Evolutionary conservation across 306 rosid species (phyloP), one percentile per base, ranked within the genome.

Genomic region (Fragaria iinumae): DNA sequence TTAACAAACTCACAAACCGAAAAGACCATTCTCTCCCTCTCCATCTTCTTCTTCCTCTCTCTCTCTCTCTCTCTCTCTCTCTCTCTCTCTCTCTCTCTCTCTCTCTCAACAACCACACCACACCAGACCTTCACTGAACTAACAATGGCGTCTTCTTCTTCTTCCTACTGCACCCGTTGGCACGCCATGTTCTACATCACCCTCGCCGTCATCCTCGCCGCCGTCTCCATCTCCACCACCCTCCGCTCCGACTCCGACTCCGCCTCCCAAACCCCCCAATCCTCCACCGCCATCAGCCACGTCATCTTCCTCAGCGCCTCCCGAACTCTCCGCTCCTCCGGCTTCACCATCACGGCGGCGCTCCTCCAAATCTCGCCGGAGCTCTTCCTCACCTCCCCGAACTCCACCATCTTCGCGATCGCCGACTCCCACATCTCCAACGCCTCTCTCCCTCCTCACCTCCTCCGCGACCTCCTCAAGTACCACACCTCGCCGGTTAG

Each of bases 301-400:
- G 73, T 80, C 11, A 79, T 86, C 84, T 85, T 89, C 0, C 11
- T 74, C 8, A 84, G 84, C 34, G 93, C 87, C 59, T 84, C 94
- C 9, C 47, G 41, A 23, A 89, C 96, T 41, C 87, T 91, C 41
- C 76, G 89, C 36, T 41, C 50, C 21, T 75, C 90, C 2, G 93
- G 92, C 0, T 93, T 87, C 88, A 70, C 17, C 63, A n/a, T 81
- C 76, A 82, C 84, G 78, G 92, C 96, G 6, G 84, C 87, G 6
- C 87, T 91, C 71, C 90, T 91, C 74, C 88, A 77, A 8, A 75
- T 82, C 66, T 89, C 90, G 1, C 94, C 96, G 2, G 84, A 89
- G 8, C 85, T 87, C 85, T 87, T 84, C 79, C 80, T 82, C 39
- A 86, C 86, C 43, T 62, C 85, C 0, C 69, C 69, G 8, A 81